Conservation (phyloP, 495 filamentous ascomycete genomes). For the Podospora comata region DNA sequence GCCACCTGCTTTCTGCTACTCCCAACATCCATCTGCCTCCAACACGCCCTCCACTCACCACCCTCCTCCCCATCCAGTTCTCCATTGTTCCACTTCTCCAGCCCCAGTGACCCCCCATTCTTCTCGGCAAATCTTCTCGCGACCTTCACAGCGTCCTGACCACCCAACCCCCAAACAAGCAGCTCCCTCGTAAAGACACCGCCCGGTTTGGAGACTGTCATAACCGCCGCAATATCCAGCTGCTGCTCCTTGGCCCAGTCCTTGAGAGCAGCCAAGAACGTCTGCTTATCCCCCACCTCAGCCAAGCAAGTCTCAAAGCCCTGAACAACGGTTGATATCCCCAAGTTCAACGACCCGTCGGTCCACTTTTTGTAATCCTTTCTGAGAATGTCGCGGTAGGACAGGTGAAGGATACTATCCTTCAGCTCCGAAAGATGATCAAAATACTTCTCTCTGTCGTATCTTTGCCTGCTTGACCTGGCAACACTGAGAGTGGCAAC, state of each 20-base stretch:
- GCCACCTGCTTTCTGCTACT: constrained; percentile 87
- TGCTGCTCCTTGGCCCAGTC: constrained; percentile 55
- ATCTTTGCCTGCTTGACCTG: constrained; percentile 29
- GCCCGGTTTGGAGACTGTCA: constrained; percentile 64
- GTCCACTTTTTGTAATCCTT: constrained; percentile 94
- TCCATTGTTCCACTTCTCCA: constrained; percentile 54
- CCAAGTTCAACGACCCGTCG: constrained; percentile 58
- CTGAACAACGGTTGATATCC: constrained; percentile 71
- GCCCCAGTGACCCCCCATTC: constrained; percentile 47
- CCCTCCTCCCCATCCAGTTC: constrained; percentile 44
- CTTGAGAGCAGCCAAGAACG: constrained; percentile 35
- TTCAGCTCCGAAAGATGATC: constrained; percentile 63
- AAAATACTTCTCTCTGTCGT: constrained; percentile 60
- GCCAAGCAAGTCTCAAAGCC: constrained; percentile 56
- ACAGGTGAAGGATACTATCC: constrained; percentile 63
- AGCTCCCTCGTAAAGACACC: constrained; percentile 69
- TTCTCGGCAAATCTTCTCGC: constrained; percentile 52
- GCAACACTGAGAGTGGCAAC: neutral
- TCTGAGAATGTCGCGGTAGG: constrained; percentile 68
- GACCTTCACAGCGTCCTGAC: constrained; percentile 43
- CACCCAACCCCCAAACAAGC: constrained; percentile 60
- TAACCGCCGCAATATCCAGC: constrained; percentile 67
- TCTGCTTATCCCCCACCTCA: constrained; percentile 48
- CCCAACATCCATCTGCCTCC: constrained; percentile 64
- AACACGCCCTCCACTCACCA: constrained; percentile 50